These are phyloP conservation scores for Lasiosphaeria hispida DNA, from an alignment of 495 filamentous ascomycete genomes.

Conservation along the genomic window DNA sequence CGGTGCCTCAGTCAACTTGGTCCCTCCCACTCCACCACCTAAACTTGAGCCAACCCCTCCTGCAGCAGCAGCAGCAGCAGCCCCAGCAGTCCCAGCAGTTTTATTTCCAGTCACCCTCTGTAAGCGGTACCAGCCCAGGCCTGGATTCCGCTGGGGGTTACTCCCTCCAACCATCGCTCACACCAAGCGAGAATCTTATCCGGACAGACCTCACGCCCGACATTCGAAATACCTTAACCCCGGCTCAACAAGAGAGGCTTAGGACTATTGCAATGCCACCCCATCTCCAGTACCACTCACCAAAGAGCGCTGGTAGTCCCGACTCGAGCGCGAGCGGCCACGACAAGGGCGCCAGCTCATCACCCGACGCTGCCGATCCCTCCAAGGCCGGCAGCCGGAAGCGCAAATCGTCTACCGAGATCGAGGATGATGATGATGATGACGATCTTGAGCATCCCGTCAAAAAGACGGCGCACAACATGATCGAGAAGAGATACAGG, in stretches of 20 bases:
- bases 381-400: conserved; percentile 54
- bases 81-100: conserved; percentile 2
- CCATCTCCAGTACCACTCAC: conserved; percentile 53
- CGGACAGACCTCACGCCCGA: conserved; percentile 21
- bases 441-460: conserved; percentile 62
- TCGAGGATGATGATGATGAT: conserved; percentile 46
- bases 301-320: conserved; percentile 50
- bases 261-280: conserved; percentile 56
- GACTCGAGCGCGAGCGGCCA: conserved; percentile 40
- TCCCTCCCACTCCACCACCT: conserved; percentile 30
- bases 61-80: conserved; percentile 32
- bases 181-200: conserved; percentile 13
- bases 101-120: conserved; percentile 21
- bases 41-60: conserved; percentile 24
- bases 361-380: conserved; percentile 43
- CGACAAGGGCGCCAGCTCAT: conserved; percentile 45
- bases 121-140: conserved; percentile 13
- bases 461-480: conserved; percentile 95
- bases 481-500: conserved; percentile 92
- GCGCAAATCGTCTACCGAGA: conserved; percentile 60
- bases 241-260: conserved; percentile 53
- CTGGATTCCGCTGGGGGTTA: conserved; percentile 10
- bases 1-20: conserved; percentile 25
- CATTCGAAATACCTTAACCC: conserved; percentile 39
- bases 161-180: conserved; percentile 11